A percentile compares a stretch with the other conserved stretches of the same genome.
Evolutionary conservation across 2,329 filamentous ascomycete genomes (phyloP).

Genomic region (Karstenula rhodostoma): DNA sequence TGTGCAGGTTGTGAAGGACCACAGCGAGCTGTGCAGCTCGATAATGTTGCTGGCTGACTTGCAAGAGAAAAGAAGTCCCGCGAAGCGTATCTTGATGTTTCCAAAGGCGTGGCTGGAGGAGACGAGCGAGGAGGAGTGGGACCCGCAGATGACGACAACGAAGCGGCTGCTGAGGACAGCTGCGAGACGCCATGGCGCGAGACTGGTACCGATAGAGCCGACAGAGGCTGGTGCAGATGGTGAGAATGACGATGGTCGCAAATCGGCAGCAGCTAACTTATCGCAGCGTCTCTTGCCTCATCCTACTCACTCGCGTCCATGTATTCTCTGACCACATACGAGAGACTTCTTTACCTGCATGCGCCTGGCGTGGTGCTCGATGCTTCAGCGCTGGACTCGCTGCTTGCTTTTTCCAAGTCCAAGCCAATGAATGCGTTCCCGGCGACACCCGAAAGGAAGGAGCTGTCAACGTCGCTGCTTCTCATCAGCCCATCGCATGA

Average conservation of each 20-base stretch:
- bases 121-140: constrained; percentile 46
- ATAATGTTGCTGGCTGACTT: constrained; percentile 60
- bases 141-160: constrained; percentile 55
- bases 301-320: constrained; percentile 57
- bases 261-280: constrained; percentile 1
- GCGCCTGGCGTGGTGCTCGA: constrained; percentile 57
- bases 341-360: constrained; percentile 55
- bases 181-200: constrained; percentile 55
- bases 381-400: constrained; percentile 55
- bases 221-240: constrained; percentile 47
- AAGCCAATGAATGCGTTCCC: constrained; percentile 47
- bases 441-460: constrained; percentile 38
- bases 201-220: constrained; percentile 54
- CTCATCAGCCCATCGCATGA: constrained; percentile 47
- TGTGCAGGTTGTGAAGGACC: constrained; percentile 56
- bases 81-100: constrained; percentile 56
- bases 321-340: constrained; percentile 55
- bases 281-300: constrained; percentile 38
- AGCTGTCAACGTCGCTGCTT: constrained; percentile 49
- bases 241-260: constrained; percentile 20
- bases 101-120: constrained; percentile 49
- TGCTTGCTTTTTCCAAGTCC: constrained; percentile 52
- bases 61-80: constrained; percentile 55
- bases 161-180: constrained; percentile 55
- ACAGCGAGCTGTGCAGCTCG: constrained; percentile 58